Evolutionary conservation across 768 basidiomycete species (phyloP), one percentile per base, ranked within the genome.

Genomic region (Phallus indusiatus): DNA sequence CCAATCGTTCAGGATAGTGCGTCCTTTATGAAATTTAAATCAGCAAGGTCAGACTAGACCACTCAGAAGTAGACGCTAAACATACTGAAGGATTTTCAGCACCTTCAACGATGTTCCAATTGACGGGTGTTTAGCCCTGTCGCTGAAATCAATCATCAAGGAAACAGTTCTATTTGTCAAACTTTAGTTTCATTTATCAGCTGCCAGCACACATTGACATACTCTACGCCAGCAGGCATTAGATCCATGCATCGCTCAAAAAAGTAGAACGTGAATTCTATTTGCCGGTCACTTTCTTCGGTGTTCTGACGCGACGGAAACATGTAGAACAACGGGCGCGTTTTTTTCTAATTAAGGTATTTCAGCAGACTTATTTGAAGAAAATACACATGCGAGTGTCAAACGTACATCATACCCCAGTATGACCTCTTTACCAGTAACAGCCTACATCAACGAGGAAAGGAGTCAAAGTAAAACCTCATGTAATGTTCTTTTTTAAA

Each of bases 1-100:
- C 90, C 35, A 95, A 82, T 3, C 93, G 83, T 69, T 95, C 93
- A 0, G 90, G 90, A 65, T 91, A 93, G 67, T 93, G 89, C 21
- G 82, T 79, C 33, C 57, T 59, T 65, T 91, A 90, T 14, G 91
- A 75, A 64, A 90, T 86, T 68, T 77, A 71, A 55, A 86, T 76
- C 12, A 82, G 78, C 76, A 72, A 9, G 79, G 67, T 11, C 75
- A 76, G 47, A 70, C 62, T 8, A 80, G 64, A 75, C n/a, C n/a
- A n/a, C n/a, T n/a, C n/a, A 71, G 2, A 79, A 75, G 47, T 73
- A 65, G 2, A 71, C 57, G 24, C 69, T 66, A 67, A 69, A 49
- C 12, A n/a, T 37, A 57, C 53, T 34, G 51, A 9, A 50, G 12
- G 18, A 51, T 61, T 24, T 11, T 47, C 10, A n/a, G 46, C 60